Conservation (phyloP, 306 rosid genomes). For the Luffa aegyptiaca region DNA sequence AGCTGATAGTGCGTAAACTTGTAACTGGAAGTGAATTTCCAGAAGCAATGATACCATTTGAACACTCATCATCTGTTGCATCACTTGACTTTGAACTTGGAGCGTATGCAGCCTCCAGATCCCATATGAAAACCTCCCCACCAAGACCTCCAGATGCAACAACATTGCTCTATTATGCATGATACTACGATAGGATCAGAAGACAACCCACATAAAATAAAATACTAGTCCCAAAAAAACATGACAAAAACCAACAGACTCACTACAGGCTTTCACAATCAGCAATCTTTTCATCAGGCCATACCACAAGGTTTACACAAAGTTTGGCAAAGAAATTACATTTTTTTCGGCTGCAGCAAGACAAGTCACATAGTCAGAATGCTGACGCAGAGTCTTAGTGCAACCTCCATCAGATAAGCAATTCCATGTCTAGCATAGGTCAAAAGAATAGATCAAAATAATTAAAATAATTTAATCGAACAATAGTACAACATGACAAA, state of each 20-base stretch:
- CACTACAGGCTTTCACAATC: constrained; percentile 3
- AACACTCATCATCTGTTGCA: constrained; percentile 60
- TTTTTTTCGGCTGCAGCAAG: constrained; percentile 84
- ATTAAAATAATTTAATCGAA: constrained; percentile 4
- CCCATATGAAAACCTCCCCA: constrained; percentile 99
- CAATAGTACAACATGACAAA: not conserved
- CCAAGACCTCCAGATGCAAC: constrained; percentile 99
- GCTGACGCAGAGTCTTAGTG: constrained; percentile 77
- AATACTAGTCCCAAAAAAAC: constrained; percentile 17
- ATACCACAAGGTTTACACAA: constrained; percentile 15
- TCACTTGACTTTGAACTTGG: constrained; percentile 62
- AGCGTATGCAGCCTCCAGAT: constrained; percentile 75
- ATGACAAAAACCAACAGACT: constrained; percentile 18
- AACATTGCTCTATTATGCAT: constrained; percentile 97
- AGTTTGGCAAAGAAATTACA: constrained; percentile 58
- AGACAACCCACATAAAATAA: constrained; percentile 33
- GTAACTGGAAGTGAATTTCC: constrained; percentile 56
- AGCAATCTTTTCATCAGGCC: constrained; percentile 22
- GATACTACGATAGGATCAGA: constrained; percentile 87
- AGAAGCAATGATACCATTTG: constrained; percentile 67
- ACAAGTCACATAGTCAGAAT: constrained; percentile 90
- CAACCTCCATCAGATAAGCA: constrained; percentile 66
- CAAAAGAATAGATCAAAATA: not conserved
- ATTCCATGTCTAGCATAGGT: constrained; percentile 61
- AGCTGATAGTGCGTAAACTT: constrained; percentile 68